A percentile compares a stretch with the other conserved stretches of the same genome.
These are phyloP conservation scores for Talaromyces sp. DNA, from an alignment of 2,329 filamentous ascomycete genomes.

Conservation along the genomic window DNA sequence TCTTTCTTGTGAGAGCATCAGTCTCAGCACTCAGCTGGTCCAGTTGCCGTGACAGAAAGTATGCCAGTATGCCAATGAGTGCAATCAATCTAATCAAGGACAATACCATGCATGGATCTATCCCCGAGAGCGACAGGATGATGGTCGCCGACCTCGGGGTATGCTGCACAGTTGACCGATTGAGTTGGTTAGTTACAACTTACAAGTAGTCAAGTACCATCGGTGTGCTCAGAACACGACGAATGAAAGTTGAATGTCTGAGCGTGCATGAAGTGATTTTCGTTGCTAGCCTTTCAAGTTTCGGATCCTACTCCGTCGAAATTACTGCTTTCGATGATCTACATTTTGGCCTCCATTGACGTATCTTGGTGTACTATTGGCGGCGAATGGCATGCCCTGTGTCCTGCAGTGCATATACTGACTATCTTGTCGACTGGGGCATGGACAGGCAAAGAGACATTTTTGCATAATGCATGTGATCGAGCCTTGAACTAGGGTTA, in stretches of 20 bases:
- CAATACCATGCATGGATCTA: not conserved
- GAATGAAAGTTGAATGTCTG: not conserved
- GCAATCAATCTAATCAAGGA: not conserved
- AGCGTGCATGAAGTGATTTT: not conserved
- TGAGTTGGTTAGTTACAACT: not conserved
- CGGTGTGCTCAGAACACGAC: not conserved
- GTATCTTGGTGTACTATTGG: not conserved
- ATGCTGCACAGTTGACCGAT: not conserved
- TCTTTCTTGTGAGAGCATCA: not conserved
- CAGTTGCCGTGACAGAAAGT: not conserved
- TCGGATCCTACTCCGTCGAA: not conserved
- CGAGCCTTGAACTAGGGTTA: not conserved
- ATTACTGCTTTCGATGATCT: not conserved
- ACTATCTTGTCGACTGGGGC: too few species aligned
- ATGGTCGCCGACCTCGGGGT: conserved; percentile 14
- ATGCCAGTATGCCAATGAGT: not conserved
- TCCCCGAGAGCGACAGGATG: not conserved
- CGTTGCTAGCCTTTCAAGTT: not conserved
- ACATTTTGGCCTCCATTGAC: not conserved
- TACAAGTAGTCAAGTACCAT: not conserved
- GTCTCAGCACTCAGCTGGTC: not conserved
- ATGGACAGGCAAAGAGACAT: not conserved
- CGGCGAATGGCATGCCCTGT: not conserved
- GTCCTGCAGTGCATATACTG: not conserved
- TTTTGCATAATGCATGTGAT: not conserved